Conservation (phyloP, 805 yeast genomes). For the Monosporozyma yasuniensis region DNA sequence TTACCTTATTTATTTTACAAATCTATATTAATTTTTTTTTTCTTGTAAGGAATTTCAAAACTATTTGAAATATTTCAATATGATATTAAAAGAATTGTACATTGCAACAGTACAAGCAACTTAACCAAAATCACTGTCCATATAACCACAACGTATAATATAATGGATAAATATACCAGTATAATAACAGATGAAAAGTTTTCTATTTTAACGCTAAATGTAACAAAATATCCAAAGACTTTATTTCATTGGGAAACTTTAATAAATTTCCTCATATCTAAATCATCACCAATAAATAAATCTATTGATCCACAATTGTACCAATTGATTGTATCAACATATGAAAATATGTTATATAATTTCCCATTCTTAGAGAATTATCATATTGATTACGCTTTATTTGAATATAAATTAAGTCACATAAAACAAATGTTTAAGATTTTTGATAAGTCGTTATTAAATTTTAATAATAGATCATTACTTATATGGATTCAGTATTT, state of each 20-base stretch:
- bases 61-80: background rate
- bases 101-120: too few relatives aligned
- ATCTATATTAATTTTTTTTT: background rate
- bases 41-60: background rate
- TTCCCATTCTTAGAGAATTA: conserved; percentile 30
- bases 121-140: too few relatives aligned
- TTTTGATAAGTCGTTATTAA: conserved; percentile 17
- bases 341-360: conserved; percentile 21
- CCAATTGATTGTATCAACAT: conserved; percentile 18
- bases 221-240: conserved; percentile 21
- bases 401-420: conserved; percentile 28
- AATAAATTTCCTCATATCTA: conserved; percentile 18
- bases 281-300: conserved; percentile 23
- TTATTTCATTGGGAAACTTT: conserved; percentile 27
- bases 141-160: conserved; percentile 1
- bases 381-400: conserved; percentile 28
- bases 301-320: conserved; percentile 13
- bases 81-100: background rate
- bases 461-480: conserved; percentile 25
- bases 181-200: conserved; percentile 18
- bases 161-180: conserved; percentile 19
- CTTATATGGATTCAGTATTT: conserved; percentile 28
- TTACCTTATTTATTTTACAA: background rate
- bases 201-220: conserved; percentile 19
- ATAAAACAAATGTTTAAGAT: conserved; percentile 19